Evolutionary conservation across 2,329 filamentous ascomycete genomes (phyloP).

Genomic region (Graphiopsis chlorocephala): DNA sequence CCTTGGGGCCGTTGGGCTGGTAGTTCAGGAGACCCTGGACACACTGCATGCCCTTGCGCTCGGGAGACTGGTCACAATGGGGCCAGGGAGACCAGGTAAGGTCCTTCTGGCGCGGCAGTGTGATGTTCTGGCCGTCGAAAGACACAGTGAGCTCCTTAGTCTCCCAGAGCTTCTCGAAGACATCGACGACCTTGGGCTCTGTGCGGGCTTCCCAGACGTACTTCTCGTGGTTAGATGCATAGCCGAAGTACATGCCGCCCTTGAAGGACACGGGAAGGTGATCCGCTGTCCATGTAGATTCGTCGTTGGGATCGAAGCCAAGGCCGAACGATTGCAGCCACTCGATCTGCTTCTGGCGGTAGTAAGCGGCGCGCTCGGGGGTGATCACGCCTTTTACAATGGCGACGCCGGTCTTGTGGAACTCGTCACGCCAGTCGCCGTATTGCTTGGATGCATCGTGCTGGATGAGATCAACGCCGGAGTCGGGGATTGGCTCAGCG

Average conservation of each 20-base stretch:
- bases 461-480: constrained; percentile 22
- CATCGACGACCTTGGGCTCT: constrained; percentile 42
- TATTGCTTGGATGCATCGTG: constrained; percentile 20
- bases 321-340: constrained; percentile 32
- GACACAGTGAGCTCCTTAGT: constrained; percentile 32
- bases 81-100: constrained; percentile 44
- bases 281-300: constrained; percentile 43
- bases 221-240: constrained; percentile 43
- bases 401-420: constrained; percentile 31
- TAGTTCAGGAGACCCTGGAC: constrained; percentile 48
- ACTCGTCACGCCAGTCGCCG: constrained; percentile 34
- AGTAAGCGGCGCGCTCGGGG: constrained; percentile 29
- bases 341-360: constrained; percentile 32
- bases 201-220: constrained; percentile 44
- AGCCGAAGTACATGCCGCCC: constrained; percentile 45
- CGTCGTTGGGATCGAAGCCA: constrained; percentile 33
- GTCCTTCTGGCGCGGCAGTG: constrained; percentile 42
- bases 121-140: constrained; percentile 42
- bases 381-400: constrained; percentile 30
- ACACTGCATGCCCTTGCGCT: constrained; percentile 41
- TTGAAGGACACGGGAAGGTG: constrained; percentile 46
- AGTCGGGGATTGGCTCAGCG: constrained; percentile 20
- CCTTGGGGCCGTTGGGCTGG: constrained; percentile 44
- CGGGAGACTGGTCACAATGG: constrained; percentile 45
- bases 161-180: constrained; percentile 45